Base-by-base conservation (phyloP, 176 grass and related monocot genomes). In the Aegilops bicornis region DNA sequence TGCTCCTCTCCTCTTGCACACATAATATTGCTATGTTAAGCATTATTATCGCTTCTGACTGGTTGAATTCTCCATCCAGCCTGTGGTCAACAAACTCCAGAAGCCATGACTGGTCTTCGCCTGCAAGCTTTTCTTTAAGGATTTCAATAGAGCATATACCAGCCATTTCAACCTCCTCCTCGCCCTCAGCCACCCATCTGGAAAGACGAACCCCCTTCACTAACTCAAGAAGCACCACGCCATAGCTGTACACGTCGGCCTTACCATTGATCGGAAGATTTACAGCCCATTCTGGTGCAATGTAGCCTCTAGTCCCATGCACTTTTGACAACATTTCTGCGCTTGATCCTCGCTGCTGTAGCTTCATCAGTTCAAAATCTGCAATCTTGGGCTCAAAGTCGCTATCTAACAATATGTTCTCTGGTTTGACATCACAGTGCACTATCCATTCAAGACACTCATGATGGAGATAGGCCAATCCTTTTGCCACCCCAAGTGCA, bases 371-470 rank as follows among this genome's bases (percentile, higher is more conserved):
- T n/a, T 88, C 90, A 45, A 97, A 97, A 79, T 97, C 94, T 17
- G 90, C 82, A 35, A 92, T 89, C 30, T 91, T 92, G 8, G 92
- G 92, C 19, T 89, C 17, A 19, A 89, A 92, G 9, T 94, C 86
- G 25, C 65, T 9, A n/a, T 94, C 86, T 43, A 94, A 70, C 29
- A 89, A 19, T 79, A 92, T 94, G 22, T 92, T 97, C 58, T 97
- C 90, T 36, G 90, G 90, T 54, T 94, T 79, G 32, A 94, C 42
- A n/a, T 97, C 92, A 1, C 90, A 97, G 7, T 97, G 92, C 9
- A 92, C 83, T 0, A 92, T 85, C 94, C 92, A 97, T 66, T 97
- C 90, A 32, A 90, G 78, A 30, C 90, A 95, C 27, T 88, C 89
- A 39, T 92, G 90, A 25, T 97, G 94, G 24, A 97, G 89, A 73